A percentile compares a stretch with the other conserved stretches of the same genome.
phyloP scores from a whole-genome alignment of 2,329 filamentous ascomycete genomes.

The Graphilbum ipis-grandicollis region DNA sequence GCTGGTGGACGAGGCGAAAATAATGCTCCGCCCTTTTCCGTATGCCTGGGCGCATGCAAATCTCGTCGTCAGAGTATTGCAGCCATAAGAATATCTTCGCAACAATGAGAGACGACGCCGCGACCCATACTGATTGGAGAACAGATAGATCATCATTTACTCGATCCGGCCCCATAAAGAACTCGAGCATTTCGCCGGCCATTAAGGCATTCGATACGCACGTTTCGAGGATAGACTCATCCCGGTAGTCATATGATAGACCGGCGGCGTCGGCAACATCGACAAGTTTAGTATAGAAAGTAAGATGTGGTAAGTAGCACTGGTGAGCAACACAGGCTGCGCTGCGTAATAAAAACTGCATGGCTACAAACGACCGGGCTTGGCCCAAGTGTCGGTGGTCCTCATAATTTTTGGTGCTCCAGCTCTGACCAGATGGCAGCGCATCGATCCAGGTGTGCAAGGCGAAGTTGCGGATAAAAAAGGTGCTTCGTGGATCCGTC shows the following conservation, averaged over 20 bases:
- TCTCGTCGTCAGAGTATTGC: conserved; percentile 7
- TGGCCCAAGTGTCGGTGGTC: conserved; percentile 8
- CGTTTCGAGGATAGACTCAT: conserved; percentile 5
- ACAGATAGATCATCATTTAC: neutral
- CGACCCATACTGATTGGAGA: conserved; percentile 10
- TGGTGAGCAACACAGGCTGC: conserved; percentile 11
- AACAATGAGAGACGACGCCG: conserved; percentile 7
- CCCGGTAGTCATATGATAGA: conserved; percentile 10
- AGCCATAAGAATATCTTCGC: conserved; percentile 11
- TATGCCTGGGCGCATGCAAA: neutral
- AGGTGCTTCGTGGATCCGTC: conserved; percentile 4
- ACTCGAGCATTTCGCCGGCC: conserved; percentile 8
- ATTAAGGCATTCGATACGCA: conserved; percentile 10
- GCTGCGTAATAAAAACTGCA: conserved; percentile 11
- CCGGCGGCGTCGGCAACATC: conserved; percentile 11
- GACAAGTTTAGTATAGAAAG: conserved; percentile 7
- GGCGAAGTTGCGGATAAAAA: conserved; percentile 3
- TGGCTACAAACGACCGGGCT: conserved; percentile 8
- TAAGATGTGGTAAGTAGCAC: conserved; percentile 11
- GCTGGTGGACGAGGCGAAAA: conserved; percentile 4
- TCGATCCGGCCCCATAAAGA: conserved; percentile 1
- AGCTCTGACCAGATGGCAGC: conserved; percentile 7
- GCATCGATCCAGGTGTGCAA: conserved; percentile 6
- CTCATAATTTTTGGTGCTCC: conserved; percentile 7
- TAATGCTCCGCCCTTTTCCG: conserved; percentile 2